Evolutionary conservation across 1,139 yeast genomes (phyloP).

Genomic region (Trichomonascaceae sp.): DNA sequence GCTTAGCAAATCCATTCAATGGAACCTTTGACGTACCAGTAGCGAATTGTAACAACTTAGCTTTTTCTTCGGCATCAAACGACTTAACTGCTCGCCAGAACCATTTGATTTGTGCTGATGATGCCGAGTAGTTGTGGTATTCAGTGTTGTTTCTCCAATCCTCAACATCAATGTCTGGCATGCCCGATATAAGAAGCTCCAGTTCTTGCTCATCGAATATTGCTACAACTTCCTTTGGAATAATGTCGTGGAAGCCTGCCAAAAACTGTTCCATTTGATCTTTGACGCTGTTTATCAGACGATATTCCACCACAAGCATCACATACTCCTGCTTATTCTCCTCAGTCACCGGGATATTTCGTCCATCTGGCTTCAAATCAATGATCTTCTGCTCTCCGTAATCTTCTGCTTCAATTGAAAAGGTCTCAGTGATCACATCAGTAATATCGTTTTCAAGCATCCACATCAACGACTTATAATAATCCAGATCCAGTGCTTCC

Average conservation of each 20-base stretch:
- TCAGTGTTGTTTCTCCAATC: slow-evolving; percentile 90
- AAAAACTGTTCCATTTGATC: slow-evolving; percentile 86
- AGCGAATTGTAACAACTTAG: slow-evolving; percentile 88
- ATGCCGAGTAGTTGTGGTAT: slow-evolving; percentile 77
- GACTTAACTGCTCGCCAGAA: slow-evolving; percentile 98
- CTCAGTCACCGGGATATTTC: slow-evolving; percentile 81
- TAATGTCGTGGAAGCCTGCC: slow-evolving; percentile 84
- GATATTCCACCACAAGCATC: slow-evolving; percentile 74
- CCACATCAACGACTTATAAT: slow-evolving; percentile 90
- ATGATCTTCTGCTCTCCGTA: slow-evolving; percentile 82
- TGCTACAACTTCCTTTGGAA: slow-evolving; percentile 78
- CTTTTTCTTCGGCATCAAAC: slow-evolving; percentile 90
- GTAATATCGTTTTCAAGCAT: slow-evolving; percentile 94
- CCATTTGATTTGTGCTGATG: slow-evolving; percentile 89
- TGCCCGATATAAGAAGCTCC: slow-evolving; percentile 85
- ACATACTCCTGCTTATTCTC: slow-evolving; percentile 90
- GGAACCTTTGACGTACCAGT: slow-evolving; percentile 99
- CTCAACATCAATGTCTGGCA: slow-evolving; percentile 91
- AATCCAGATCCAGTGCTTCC: slow-evolving; percentile 91
- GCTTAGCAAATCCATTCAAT: slow-evolving; percentile 82
- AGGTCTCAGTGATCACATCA: slow-evolving; percentile 93
- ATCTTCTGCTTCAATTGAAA: slow-evolving; percentile 89
- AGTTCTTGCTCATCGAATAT: slow-evolving; percentile 95
- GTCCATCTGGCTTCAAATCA: slow-evolving; percentile 77
- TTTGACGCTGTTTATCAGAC: slow-evolving; percentile 73